Percentiles rank a stretch among this genome's conserved stretches.
These are phyloP conservation scores for Bimuria novae-zelandiae DNA, from an alignment of 2,329 filamentous ascomycete species.

Conservation along the genomic window DNA sequence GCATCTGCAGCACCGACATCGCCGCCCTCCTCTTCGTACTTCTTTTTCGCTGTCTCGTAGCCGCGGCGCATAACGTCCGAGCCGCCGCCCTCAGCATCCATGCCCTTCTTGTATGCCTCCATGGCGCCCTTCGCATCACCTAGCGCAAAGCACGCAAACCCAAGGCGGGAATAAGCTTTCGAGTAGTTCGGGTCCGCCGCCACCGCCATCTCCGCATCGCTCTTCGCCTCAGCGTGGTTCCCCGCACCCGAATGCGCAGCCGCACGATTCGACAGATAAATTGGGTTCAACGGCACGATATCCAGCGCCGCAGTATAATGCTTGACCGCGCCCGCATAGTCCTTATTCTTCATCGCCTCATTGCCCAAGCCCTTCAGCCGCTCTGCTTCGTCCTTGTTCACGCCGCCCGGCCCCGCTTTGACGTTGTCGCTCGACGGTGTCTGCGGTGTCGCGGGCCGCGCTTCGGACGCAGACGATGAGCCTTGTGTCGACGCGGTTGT, in stretches of 20 bases:
- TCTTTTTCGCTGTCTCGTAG: slow-evolving; percentile 87
- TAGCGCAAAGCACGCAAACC: slow-evolving; percentile 87
- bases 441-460: slow-evolving; percentile 48
- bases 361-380: slow-evolving; percentile 89
- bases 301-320: slow-evolving; percentile 86
- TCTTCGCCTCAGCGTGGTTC: slow-evolving; percentile 81
- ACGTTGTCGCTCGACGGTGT: slow-evolving; percentile 24
- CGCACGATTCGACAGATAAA: slow-evolving; percentile 97
- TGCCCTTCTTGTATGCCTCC: slow-evolving; percentile 92
- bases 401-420: slow-evolving; percentile 50
- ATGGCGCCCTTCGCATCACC: slow-evolving; percentile 89
- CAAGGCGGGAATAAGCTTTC: slow-evolving; percentile 94
- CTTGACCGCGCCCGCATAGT: slow-evolving; percentile 81
- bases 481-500: slow-evolving; percentile 54
- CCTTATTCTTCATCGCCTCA: slow-evolving; percentile 91
- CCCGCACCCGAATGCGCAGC: slow-evolving; percentile 85
- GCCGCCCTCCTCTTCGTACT: slow-evolving; percentile 77
- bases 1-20: slow-evolving; percentile 59
- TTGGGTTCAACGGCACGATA: slow-evolving; percentile 82
- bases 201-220: slow-evolving; percentile 90
- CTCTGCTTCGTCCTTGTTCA: slow-evolving; percentile 79
- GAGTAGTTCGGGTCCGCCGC: slow-evolving; percentile 89
- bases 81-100: slow-evolving; percentile 91
- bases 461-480: slow-evolving; percentile 47
- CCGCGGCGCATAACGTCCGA: slow-evolving; percentile 98